These are phyloP conservation scores for Coprinopsis strossmayeri DNA, from an alignment of 768 basidiomycete species.

Conservation along the genomic window DNA sequence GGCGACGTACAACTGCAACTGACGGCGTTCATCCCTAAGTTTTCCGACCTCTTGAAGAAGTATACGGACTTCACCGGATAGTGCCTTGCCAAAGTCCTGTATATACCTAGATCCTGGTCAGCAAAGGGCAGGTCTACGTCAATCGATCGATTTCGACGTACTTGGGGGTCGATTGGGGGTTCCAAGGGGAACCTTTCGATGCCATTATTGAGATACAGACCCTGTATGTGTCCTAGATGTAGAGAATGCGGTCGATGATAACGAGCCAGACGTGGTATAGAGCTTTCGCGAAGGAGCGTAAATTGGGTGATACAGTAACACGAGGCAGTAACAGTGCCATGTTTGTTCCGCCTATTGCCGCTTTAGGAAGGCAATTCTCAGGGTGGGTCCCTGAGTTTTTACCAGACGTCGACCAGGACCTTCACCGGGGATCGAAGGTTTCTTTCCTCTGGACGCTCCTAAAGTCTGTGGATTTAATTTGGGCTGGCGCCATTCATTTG, in stretches of 20 bases:
- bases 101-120: slow-evolving; percentile 22
- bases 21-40: slow-evolving; percentile 67
- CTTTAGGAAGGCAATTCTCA: not conserved
- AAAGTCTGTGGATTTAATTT: no score
- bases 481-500: no score
- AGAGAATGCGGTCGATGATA: not conserved
- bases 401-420: no score
- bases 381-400: not conserved
- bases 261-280: not conserved
- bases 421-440: no score
- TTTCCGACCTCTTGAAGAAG: slow-evolving; percentile 77
- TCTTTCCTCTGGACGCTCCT: no score
- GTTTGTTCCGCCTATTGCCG: not conserved
- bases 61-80: slow-evolving; percentile 74
- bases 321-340: not conserved
- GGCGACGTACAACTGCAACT: slow-evolving; percentile 64
- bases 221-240: not conserved
- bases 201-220: not conserved
- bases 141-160: not conserved
- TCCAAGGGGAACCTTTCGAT: slow-evolving; percentile 8
- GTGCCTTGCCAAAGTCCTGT: slow-evolving; percentile 79
- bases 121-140: not conserved
- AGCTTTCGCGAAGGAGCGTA: no score
- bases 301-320: not conserved
- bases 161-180: slow-evolving; percentile 9